A percentile compares a stretch with the other conserved stretches of the same genome.
These are phyloP conservation scores for Colletotrichum sp. DNA, from an alignment of 2,329 filamentous ascomycete genomes.

Conservation along the genomic window DNA sequence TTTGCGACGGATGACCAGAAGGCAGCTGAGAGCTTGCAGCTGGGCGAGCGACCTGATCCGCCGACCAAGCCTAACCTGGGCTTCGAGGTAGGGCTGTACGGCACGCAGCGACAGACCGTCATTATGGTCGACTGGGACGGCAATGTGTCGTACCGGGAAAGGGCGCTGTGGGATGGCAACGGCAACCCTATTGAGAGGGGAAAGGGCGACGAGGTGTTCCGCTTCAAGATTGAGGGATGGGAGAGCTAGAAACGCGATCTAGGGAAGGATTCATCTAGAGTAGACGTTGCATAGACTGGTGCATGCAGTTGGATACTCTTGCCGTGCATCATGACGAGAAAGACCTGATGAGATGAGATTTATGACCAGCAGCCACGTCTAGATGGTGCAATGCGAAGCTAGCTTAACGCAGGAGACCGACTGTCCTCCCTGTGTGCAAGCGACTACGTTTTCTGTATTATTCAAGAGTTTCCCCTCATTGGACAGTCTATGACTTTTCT, in stretches of 20 bases:
- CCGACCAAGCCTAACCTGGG: conserved; percentile 30
- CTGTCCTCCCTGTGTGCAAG: accelerated
- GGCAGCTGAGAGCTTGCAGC: conserved; percentile 36
- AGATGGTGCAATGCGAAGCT: background rate
- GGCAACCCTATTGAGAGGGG: conserved; percentile 60
- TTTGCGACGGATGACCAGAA: conserved; percentile 44
- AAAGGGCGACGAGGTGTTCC: conserved; percentile 59
- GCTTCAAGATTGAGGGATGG: conserved; percentile 63
- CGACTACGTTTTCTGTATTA: background rate
- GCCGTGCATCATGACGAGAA: background rate
- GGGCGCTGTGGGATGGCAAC: conserved; percentile 63
- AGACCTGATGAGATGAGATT: background rate
- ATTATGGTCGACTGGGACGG: conserved; percentile 68
- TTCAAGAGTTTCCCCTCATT: no score
- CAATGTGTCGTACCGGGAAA: conserved; percentile 63
- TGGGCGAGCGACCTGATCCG: conserved; percentile 31
- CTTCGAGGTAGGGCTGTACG: conserved; percentile 66
- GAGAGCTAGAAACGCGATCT: conserved; percentile 27
- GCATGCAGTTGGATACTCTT: background rate
- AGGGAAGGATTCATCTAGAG: background rate
- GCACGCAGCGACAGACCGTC: conserved; percentile 69
- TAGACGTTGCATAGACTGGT: background rate
- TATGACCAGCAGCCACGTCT: background rate
- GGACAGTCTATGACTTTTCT: no score
- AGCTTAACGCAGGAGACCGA: background rate